These are phyloP conservation scores for Debaryomyces udenii DNA, from an alignment of 1,139 yeast species.

Conservation along the genomic window DNA sequence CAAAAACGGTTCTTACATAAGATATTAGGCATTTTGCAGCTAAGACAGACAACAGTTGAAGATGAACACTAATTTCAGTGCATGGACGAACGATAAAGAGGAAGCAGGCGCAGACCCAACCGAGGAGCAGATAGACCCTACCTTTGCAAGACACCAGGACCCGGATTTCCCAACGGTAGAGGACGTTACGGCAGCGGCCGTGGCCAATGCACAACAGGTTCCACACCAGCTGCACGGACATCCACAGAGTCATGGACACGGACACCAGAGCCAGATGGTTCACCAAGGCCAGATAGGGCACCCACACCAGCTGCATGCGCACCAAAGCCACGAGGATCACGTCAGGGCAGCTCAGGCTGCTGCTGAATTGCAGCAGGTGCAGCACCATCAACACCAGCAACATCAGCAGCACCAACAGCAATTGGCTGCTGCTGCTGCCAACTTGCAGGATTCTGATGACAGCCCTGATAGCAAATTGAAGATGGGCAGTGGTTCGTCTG, in stretches of 20 bases:
- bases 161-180: constrained; percentile 30
- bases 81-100: constrained; percentile 28
- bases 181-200: constrained; percentile 37
- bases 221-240: constrained; percentile 14
- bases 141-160: constrained; percentile 32
- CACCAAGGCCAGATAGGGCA: constrained; percentile 8
- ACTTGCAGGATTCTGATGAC: constrained; percentile 10
- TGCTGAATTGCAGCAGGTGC: constrained; percentile 17
- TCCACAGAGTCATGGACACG: constrained; percentile 12
- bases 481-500: constrained; percentile 10
- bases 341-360: constrained; percentile 19
- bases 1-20: constrained; percentile 15
- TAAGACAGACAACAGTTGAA: constrained; percentile 7
- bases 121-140: constrained; percentile 34
- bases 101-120: constrained; percentile 17
- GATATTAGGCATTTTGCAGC: constrained; percentile 12
- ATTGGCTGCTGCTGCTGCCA: constrained; percentile 14
- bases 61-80: constrained; percentile 30
- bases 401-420: constrained; percentile 18
- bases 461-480: constrained; percentile 15
- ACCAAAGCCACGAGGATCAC: constrained; percentile 16
- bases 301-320: constrained; percentile 9
- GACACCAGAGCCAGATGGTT: constrained; percentile 10
- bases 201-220: constrained; percentile 26
- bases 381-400: constrained; percentile 16